Conservation (phyloP, 208 protist species). For the Novymonas esmeraldas region DNA sequence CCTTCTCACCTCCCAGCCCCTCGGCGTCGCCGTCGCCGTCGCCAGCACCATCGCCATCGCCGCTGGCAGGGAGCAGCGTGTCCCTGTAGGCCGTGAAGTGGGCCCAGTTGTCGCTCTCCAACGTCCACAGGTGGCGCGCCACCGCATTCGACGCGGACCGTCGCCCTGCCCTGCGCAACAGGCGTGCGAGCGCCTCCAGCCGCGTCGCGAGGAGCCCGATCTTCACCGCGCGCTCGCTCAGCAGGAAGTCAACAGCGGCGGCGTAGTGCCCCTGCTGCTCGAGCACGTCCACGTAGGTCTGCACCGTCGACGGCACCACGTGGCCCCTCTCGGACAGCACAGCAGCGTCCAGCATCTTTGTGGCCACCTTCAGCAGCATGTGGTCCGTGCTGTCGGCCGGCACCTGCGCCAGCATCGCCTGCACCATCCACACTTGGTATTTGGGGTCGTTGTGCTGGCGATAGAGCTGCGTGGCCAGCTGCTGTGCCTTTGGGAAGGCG, state of each 20-base stretch:
- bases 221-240: conserved; percentile 51
- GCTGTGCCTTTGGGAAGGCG: conserved; percentile 68
- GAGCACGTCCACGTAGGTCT: conserved; percentile 82
- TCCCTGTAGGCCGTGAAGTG: conserved; percentile 67
- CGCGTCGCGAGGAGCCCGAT: conserved; percentile 77
- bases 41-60: no score
- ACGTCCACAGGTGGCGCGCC: conserved; percentile 56
- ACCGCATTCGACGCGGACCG: conserved; percentile 56
- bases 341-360: conserved; percentile 62
- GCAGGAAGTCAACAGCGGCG: conserved; percentile 67
- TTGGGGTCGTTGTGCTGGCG: conserved; percentile 60
- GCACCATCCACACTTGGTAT: conserved; percentile 86
- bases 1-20: not conserved
- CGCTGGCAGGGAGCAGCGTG: conserved; percentile 34
- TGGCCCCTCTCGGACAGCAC: conserved; percentile 71
- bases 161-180: conserved; percentile 49
- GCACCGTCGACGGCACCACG: conserved; percentile 58
- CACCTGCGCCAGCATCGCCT: conserved; percentile 80
- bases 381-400: conserved; percentile 65
- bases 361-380: conserved; percentile 72
- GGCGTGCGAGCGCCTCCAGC: conserved; percentile 64
- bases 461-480: conserved; percentile 62
- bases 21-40: not conserved
- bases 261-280: conserved; percentile 64
- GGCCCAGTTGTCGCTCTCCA: conserved; percentile 82